Base-by-base conservation (phyloP, 192 early-diverging fungal genomes). In the Coemansia biformis region DNA sequence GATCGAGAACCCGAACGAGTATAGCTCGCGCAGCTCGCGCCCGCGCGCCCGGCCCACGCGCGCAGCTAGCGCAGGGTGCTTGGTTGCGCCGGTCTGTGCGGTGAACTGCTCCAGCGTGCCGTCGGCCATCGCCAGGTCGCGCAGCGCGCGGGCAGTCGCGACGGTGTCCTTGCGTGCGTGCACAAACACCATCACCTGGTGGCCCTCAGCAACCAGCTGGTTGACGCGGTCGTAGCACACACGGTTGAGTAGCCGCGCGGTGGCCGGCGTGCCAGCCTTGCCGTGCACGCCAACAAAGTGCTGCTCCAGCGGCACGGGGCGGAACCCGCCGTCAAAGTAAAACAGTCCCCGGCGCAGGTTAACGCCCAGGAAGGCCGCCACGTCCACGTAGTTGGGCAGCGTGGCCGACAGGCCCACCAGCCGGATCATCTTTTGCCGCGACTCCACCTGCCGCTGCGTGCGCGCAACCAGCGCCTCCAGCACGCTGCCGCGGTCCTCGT, bases 161-260 rank as follows among this genome's bases (percentile, higher is more conserved):
- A 92, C 94, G 5, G 97, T 98, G 44, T 96, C 97, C 59, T 98
- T 98, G 35, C 94, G 85, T 5, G 97, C 81, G 54, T 99, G 94
- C 28, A 99, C 97, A 82, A 99, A 99, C 6, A 99, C 91, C 93
- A 99, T 96, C 19, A 99, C 93, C 66, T 99, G 97, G 66, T 92
- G 85, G 0, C 88, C 90, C 19, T 86, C 81, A 0, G 80, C 76
- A 31, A 99, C 83, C 11, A 89, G 66, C 15, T 78, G 73, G 17
- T 64, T 59, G 17, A 84, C 83, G 48, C 91, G 89, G 22, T 92
- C 86, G 65, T 92, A 99, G 66, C 90, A 91, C 24, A 85, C 78
- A 13, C 78, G 68, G 57, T 99, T 88, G 73, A 96, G 79, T 37
- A 86, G 78, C 14, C 76, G 66, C 34, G 59, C 82, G 9, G 80